phyloP scores from a whole-genome alignment of 2,329 filamentous ascomycete genomes.

The Pyrenophora graminea region DNA sequence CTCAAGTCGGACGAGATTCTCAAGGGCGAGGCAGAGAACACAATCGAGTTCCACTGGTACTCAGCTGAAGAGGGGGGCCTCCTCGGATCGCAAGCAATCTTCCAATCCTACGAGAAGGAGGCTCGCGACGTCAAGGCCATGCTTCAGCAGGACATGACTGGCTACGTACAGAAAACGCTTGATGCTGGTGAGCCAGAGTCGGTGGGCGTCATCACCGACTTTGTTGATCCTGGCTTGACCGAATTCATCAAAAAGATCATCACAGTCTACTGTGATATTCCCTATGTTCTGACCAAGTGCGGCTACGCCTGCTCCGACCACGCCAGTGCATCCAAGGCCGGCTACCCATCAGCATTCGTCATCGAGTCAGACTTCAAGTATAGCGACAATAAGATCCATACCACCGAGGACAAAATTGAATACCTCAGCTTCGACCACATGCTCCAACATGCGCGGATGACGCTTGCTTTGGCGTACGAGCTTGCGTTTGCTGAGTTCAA shows the following conservation, averaged over 20 bases:
- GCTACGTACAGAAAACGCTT: conserved; percentile 80
- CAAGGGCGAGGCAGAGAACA: conserved; percentile 75
- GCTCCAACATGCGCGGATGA: conserved; percentile 86
- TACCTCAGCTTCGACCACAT: conserved; percentile 85
- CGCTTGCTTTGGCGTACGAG: conserved; percentile 81
- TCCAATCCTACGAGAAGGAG: conserved; percentile 74
- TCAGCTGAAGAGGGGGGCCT: conserved; percentile 87
- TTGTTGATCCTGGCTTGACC: conserved; percentile 79
- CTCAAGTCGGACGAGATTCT: conserved; percentile 72
- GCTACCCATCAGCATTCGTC: conserved; percentile 75
- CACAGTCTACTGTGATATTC: conserved; percentile 84
- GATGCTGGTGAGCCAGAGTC: conserved; percentile 82
- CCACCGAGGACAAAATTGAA: conserved; percentile 70
- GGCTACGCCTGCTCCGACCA: conserved; percentile 84
- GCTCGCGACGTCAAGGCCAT: conserved; percentile 85
- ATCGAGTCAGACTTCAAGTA: conserved; percentile 73
- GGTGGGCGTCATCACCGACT: conserved; percentile 92
- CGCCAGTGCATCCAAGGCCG: conserved; percentile 72
- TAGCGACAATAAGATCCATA: conserved; percentile 69
- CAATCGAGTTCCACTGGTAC: conserved; percentile 97
- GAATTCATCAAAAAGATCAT: conserved; percentile 90
- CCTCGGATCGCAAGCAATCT: conserved; percentile 87
- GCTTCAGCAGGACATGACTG: conserved; percentile 95
- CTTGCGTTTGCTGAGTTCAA: conserved; percentile 76
- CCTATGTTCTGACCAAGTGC: conserved; percentile 84